Conservation (phyloP, 352 stramenopile species). For the Pythium plurisporium region DNA sequence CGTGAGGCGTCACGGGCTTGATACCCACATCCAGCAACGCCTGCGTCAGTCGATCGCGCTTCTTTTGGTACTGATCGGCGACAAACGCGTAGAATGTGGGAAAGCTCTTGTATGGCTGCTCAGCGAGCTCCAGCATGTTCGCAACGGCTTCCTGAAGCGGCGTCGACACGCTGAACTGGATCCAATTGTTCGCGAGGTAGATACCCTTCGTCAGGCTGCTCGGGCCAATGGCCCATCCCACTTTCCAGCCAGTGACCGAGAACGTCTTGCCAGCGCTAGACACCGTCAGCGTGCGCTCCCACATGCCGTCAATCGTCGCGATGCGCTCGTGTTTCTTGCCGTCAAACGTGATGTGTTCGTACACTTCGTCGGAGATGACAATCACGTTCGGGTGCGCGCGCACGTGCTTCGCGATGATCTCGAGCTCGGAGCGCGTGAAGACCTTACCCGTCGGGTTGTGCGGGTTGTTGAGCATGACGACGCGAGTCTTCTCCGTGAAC, state of each 20-base stretch:
- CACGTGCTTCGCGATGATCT: constrained; percentile 89
- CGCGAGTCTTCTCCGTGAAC: constrained; percentile 91
- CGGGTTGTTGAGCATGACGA: constrained; percentile 96
- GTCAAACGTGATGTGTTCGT: constrained; percentile 96
- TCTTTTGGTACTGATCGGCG: constrained; percentile 66
- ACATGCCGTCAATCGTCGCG: constrained; percentile 79
- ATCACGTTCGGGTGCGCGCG: constrained; percentile 79
- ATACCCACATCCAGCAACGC: constrained; percentile 60
- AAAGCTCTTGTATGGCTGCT: constrained; percentile 67
- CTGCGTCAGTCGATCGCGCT: constrained; percentile 53
- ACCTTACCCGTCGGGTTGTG: constrained; percentile 99
- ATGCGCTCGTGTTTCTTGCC: constrained; percentile 62
- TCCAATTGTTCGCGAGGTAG: constrained; percentile 81
- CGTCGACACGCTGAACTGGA: constrained; percentile 83
- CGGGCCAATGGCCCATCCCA: constrained; percentile 91
- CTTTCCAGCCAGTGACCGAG: constrained; percentile 91
- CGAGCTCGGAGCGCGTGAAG: constrained; percentile 92
- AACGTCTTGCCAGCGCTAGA: constrained; percentile 92
- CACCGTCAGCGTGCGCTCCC: constrained; percentile 83
- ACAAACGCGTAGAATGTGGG: constrained; percentile 79
- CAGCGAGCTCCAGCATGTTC: constrained; percentile 66
- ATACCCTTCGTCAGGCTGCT: constrained; percentile 67
- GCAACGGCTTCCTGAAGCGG: constrained; percentile 84
- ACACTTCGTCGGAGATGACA: constrained; percentile 98
- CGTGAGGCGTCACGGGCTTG: constrained; percentile 50